phyloP scores from a whole-genome alignment of 129 eudicot species.

The Pittosporum tobira region DNA sequence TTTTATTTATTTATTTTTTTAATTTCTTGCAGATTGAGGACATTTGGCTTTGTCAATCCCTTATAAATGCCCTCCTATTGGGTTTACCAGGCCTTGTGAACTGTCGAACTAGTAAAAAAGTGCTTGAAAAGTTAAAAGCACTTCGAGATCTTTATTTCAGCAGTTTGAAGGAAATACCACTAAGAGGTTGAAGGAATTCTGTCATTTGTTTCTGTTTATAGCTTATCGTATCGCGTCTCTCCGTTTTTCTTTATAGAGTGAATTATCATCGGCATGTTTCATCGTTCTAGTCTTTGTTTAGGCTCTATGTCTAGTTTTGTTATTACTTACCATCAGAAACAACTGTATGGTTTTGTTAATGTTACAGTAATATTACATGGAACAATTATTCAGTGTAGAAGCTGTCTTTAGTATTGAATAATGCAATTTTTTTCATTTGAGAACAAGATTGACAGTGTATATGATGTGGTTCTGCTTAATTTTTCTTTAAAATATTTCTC shows the following conservation, averaged over 20 bases:
- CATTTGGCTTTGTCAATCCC: neutral
- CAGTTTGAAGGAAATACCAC: too few relatives aligned
- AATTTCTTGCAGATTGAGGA: neutral
- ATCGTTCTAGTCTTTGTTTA: neutral
- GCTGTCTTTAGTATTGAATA: neutral
- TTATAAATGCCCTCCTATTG: conserved; percentile 1
- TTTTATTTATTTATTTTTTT: too few relatives aligned
- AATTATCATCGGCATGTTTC: neutral
- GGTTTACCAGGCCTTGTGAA: neutral
- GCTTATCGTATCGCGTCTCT: neutral
- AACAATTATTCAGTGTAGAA: too few relatives aligned
- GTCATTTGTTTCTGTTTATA: conserved; percentile 2
- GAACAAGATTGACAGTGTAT: neutral
- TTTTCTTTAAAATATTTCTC: neutral
- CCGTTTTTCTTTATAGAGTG: neutral
- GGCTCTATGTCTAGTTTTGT: too few relatives aligned
- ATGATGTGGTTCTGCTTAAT: neutral
- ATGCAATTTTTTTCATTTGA: too few relatives aligned
- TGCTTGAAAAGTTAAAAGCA: neutral
- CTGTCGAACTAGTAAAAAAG: neutral
- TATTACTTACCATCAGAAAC: too few relatives aligned
- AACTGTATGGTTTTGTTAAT: neutral
- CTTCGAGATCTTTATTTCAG: too few relatives aligned
- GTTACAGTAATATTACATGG: neutral
- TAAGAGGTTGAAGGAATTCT: neutral